Percentiles rank a stretch among this genome's conserved stretches.
Evolutionary conservation across 2,329 filamentous ascomycete species (phyloP).

Genomic region (Cordyceps militaris): DNA sequence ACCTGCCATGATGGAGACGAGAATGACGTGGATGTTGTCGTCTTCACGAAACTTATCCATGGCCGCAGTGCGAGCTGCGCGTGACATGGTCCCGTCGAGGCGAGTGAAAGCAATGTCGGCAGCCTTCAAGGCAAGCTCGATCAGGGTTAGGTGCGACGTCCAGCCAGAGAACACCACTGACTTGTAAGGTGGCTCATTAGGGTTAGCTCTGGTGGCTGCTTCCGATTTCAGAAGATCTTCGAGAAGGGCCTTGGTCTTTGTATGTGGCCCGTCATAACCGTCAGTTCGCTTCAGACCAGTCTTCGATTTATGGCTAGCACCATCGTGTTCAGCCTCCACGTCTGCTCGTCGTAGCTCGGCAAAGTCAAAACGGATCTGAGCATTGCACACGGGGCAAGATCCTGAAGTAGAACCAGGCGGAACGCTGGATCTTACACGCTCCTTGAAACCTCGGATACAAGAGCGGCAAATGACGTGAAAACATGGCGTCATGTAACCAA

Average conservation of each 20-base stretch:
- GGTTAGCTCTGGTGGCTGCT: slow-evolving; percentile 52
- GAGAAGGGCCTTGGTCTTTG: slow-evolving; percentile 80
- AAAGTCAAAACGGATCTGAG: slow-evolving; percentile 55
- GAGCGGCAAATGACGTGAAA: slow-evolving; percentile 75
- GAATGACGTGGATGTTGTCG: slow-evolving; percentile 64
- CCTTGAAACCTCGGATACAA: slow-evolving; percentile 58
- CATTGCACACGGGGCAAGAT: slow-evolving; percentile 62
- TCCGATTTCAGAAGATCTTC: slow-evolving; percentile 63
- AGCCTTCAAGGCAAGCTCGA: slow-evolving; percentile 69
- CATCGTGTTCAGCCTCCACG: slow-evolving; percentile 50
- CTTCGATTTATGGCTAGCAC: slow-evolving; percentile 29
- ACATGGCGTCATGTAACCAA: slow-evolving; percentile 79
- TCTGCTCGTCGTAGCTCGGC: slow-evolving; percentile 61
- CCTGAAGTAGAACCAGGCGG: slow-evolving; percentile 35
- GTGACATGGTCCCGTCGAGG: slow-evolving; percentile 86
- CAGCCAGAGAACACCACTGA: slow-evolving; percentile 95
- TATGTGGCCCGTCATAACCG: slow-evolving; percentile 78
- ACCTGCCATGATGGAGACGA: slow-evolving; percentile 88
- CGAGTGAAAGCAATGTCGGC: slow-evolving; percentile 63
- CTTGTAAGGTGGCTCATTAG: slow-evolving; percentile 70
- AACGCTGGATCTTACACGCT: slow-evolving; percentile 38
- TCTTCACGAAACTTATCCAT: slow-evolving; percentile 75
- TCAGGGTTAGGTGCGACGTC: slow-evolving; percentile 90
- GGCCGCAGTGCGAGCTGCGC: slow-evolving; percentile 63
- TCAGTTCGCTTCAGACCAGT: slow-evolving; percentile 49